These are phyloP conservation scores for Phaeodactylum tricornutum DNA, from an alignment of 108 stramenopile genomes.

Conservation along the genomic window DNA sequence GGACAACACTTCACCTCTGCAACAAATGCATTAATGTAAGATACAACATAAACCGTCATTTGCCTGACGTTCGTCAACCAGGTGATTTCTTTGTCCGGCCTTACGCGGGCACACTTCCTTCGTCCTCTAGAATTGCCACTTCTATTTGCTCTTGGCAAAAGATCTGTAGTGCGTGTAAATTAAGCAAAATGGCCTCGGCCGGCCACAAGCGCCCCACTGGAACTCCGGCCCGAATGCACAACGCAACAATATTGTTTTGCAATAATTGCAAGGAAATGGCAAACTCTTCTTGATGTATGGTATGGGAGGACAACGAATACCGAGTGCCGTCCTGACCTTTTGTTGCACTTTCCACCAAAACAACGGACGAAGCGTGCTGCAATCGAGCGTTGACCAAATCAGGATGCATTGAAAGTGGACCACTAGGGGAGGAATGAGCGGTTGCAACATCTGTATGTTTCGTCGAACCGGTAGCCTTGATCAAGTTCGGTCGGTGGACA, in stretches of 20 bases:
- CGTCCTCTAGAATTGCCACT: no score
- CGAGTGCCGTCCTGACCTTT: background rate
- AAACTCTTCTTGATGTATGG: conserved; percentile 50
- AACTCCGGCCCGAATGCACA: conserved; percentile 76
- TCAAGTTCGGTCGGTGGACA: no score
- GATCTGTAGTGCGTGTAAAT: conserved; percentile 44
- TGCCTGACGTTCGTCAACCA: no score
- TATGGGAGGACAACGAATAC: conserved; percentile 1
- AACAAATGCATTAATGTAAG: no score
- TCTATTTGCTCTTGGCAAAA: conserved; percentile 29
- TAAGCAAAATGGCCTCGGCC: conserved; percentile 65
- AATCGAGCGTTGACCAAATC: conserved; percentile 28
- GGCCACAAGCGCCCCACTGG: conserved; percentile 60
- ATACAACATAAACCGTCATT: no score
- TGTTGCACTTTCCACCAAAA: conserved; percentile 41
- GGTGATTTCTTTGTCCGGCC: no score
- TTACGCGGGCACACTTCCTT: no score
- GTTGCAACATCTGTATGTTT: no score
- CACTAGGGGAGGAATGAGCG: no score
- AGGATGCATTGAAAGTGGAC: conserved; percentile 24
- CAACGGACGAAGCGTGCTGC: conserved; percentile 46
- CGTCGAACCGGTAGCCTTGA: no score
- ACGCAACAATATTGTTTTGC: conserved; percentile 67
- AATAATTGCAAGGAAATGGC: conserved; percentile 68
- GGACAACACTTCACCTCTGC: no score